Evolutionary conservation across 2,329 filamentous ascomycete genomes (phyloP).

Genomic region (Pseudopyricularia javanii): DNA sequence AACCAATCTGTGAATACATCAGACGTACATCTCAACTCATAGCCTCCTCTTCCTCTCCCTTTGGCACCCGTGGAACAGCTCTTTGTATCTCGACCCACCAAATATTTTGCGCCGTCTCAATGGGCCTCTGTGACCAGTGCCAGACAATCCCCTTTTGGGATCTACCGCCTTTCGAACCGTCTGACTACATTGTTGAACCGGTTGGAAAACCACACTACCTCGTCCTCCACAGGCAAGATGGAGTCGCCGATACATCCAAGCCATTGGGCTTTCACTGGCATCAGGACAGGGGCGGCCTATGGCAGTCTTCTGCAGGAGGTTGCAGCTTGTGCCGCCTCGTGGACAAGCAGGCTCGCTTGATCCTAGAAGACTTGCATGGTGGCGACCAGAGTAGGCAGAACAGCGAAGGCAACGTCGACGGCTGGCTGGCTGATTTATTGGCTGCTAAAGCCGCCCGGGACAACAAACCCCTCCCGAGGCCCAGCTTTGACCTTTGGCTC

Average conservation of each 20-base stretch:
- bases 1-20: too few relatives aligned
- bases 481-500: background rate
- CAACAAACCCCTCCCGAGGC: background rate
- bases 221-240: background rate
- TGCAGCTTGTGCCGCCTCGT: conserved; percentile 1
- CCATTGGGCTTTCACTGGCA: background rate
- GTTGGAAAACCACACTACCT: background rate
- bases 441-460: background rate
- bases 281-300: background rate
- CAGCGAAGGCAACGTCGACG: background rate
- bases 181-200: background rate
- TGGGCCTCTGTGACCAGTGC: background rate
- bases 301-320: conserved; percentile 1
- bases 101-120: background rate
- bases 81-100: too few relatives aligned
- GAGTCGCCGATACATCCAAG: background rate
- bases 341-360: background rate
- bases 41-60: too few relatives aligned
- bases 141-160: background rate
- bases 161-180: background rate
- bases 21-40: too few relatives aligned
- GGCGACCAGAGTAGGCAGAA: background rate
- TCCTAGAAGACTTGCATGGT: background rate
- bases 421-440: background rate
- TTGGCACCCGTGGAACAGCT: too few relatives aligned